Base-by-base conservation (phyloP, 257 asterid species). In the Verbascum thapsus region DNA sequence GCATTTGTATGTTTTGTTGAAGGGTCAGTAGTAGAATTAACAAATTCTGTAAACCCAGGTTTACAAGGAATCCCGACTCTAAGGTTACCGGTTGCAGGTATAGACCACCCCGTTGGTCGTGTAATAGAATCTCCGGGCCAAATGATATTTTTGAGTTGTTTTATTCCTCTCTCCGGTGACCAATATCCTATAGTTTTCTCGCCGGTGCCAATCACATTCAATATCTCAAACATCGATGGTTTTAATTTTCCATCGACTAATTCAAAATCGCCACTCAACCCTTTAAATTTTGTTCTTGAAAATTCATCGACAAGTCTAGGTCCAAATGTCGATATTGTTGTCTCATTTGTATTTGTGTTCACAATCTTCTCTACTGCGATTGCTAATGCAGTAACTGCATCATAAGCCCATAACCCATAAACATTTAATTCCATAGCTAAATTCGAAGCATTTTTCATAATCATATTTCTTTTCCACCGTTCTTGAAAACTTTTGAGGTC, bases 51-150 rank as follows among this genome's bases (percentile, higher is more conserved):
- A 66, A 61, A 87, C 45, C 88, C 94, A 16, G 0, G 9, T 70
- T 78, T 82, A 80, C 76, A 48, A 16, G 95, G 89, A 40, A 86
- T 59, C 45, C 90, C 90, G 20, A 87, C 77, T 71, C 48, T 71
- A 13, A 84, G 72, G 18, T 54, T 76, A 41, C 76, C 74, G 0
- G 45, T 63, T 13, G 68, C 7, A 17, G 88, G 81, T 51, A 83
- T 67, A 30, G 75, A 63, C 86, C 90, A 82, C 54, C 86, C 87
- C 65, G 45, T 56, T 0, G 95, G 95, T 26, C 11, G 53, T 3
- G 43, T 58, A 4, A 51, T 23, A 38, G 90, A 78, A 78, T 80
- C 87, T 34, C 95, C 92, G 1, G 95, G 95, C 92, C 92, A 84
- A n/a, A 76, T 18, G 7, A 84, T 66, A 6, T 18, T 66, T 56